Evolutionary conservation across 2,329 filamentous ascomycete species (phyloP), one percentile per base, ranked within the genome.

Genomic region (Neonectria punicea): DNA sequence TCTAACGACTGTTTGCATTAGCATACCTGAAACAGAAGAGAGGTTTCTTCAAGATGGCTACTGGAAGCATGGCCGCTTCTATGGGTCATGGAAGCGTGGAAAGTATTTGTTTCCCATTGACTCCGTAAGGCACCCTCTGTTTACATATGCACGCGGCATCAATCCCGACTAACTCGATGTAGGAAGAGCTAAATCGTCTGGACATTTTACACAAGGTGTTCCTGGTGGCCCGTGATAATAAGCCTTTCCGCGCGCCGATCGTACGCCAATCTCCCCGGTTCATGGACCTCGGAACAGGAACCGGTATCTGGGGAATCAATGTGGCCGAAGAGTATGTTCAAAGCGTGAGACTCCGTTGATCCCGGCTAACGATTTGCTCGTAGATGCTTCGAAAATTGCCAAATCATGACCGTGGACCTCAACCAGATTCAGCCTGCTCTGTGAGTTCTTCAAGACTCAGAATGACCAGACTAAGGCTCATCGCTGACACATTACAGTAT

Each of bases 261-360:
- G 25, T 58, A 51, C 57, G 66, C 28, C 46, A 63, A 65, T 20
- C 65, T 58, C 51, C 74, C 32, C 79, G 81, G 55, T 84, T 91
- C 53, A 76, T 92, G 46, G 89, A 92, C 73, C 76, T 97, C 58
- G 95, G 94, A 46, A 94, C 92, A 68, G 95, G 94, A 20, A 97
- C 93, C 1, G 94, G 93, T 43, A 95, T 97, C 66, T 98, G 95
- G 95, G 89, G 92, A 44, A 92, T 97, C 72, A 92, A 95, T 70
- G 91, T 97, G 80, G 92, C 92, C 67, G 90, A 80, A 68, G 67
- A 92, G 87, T 93, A 83, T 81, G 88, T 78, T 18, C 32, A 28
- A 8, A 18, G 7, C 28, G 49, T 41, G 1, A 58, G 3, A 14
- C 14, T n/a, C 14, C 1, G 6, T 20, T 16, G 11, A 4, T 32